Base-by-base conservation (phyloP, 345 rosid genomes). In the Eutrema yunnanense region DNA sequence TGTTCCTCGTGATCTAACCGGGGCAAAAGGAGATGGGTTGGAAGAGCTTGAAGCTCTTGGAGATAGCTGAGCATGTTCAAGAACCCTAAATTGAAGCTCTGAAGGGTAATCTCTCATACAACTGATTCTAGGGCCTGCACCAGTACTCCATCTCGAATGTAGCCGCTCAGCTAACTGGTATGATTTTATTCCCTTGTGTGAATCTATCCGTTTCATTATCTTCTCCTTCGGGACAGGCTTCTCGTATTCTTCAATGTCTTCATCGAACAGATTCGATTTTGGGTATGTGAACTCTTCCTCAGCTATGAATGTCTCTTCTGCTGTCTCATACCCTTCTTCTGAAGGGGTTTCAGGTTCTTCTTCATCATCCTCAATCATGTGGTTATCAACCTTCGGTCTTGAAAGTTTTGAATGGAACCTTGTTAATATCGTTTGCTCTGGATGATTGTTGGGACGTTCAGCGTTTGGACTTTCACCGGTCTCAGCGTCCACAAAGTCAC, bases 91-190 rank as follows among this genome's bases (percentile, higher is more conserved):
- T 32, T 85, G 96, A 62, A 95, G 93, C 79, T 95, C 96, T 4
- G 86, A 56, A 8, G 97, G 99, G 65, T 92, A 95, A 57, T 95
- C 99, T 77, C 93, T 88, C 96, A 95, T 88, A 81, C 97, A 90
- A 37, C 99, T 89, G 40, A 95, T 95, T 46, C 99, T 77, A 2
- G 99, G 96, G 4, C 99, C 99, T 2, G 90, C 99, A 7, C 99
- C 97, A 0, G 97, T 92, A 0, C 87, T 86, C 99, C 99, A 95
- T 77, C 72, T 87, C 3, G 86, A 84, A n/a, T 84, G 83, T 56
- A 95, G 68, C 32, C 92, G 86, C 65, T 84, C 79, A 42, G 89
- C 99, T 80, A 95, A 63, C 73, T 95, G 96, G 42, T 88, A 95
- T 0, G 97, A 86, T 50, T 80, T 84, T 69, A 81, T 68, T 79